Evolutionary conservation across 768 basidiomycete species (phyloP).

Genomic region (Termitomyces sp.): DNA sequence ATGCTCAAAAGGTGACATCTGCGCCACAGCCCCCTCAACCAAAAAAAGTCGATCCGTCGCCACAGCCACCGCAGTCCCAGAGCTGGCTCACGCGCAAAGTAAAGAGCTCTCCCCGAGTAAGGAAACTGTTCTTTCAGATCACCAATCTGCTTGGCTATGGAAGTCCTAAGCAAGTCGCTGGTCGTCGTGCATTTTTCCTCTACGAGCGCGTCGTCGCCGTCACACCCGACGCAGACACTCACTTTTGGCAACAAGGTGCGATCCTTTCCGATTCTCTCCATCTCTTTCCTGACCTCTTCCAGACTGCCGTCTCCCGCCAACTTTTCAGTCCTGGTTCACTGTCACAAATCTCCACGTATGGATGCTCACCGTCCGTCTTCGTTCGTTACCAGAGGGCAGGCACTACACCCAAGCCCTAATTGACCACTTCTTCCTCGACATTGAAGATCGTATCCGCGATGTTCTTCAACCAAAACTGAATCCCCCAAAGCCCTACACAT

Average conservation of each 20-base stretch:
- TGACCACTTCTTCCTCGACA: constrained; percentile 93
- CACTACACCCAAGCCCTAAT: constrained; percentile 76
- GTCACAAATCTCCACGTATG: constrained; percentile 90
- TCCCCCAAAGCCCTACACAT: constrained; percentile 39
- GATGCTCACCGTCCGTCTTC: constrained; percentile 83
- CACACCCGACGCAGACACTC: constrained; percentile 51
- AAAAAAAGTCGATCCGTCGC: background rate
- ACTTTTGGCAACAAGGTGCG: constrained; percentile 64
- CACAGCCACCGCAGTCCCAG: background rate
- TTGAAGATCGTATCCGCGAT: constrained; percentile 82
- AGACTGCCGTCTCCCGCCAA: constrained; percentile 86
- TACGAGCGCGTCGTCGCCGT: constrained; percentile 53
- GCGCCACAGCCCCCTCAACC: background rate
- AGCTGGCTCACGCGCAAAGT: constrained; percentile 55
- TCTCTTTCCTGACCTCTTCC: constrained; percentile 4
- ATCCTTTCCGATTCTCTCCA: background rate
- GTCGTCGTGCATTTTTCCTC: constrained; percentile 47
- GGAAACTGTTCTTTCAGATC: constrained; percentile 39
- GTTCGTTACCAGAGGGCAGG: constrained; percentile 71
- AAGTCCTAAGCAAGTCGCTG: constrained; percentile 56
- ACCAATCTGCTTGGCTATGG: constrained; percentile 54
- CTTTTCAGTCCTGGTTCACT: constrained; percentile 97
- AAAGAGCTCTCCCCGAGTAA: constrained; percentile 41
- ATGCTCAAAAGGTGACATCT: background rate
- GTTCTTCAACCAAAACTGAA: constrained; percentile 58